Percentiles rank a stretch among this genome's conserved stretches.
Conservation (phyloP, 495 filamentous ascomycete genomes). For the Hyphodiscus hymeniophilus region DNA sequence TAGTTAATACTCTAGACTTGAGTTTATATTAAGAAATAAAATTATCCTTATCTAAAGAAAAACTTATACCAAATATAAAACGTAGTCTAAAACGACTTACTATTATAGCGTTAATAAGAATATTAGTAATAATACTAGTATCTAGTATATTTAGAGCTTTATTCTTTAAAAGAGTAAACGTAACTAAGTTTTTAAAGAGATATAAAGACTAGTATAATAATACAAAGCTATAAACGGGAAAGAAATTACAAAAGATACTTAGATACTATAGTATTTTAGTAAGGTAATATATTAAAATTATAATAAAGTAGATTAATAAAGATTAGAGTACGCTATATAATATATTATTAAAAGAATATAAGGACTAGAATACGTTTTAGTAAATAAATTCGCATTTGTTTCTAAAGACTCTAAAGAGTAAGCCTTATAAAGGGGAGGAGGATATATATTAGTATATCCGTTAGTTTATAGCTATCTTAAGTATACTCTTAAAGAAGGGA, state of each 20-base stretch:
- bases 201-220: not conserved
- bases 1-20: no score
- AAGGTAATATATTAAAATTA: not conserved
- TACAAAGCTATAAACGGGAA: not conserved
- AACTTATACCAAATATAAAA: not conserved
- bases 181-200: not conserved
- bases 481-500: not conserved
- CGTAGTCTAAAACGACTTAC: not conserved
- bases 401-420: not conserved
- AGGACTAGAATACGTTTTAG: not conserved
- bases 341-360: not conserved
- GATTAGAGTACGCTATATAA: not conserved
- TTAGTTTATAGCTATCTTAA: not conserved
- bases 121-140: not conserved
- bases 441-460: not conserved
- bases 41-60: not conserved
- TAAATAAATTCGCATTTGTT: not conserved
- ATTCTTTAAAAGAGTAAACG: not conserved
- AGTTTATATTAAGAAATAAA: not conserved
- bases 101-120: not conserved
- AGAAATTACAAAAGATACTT: not conserved
- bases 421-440: not conserved
- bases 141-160: not conserved
- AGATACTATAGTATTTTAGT: not conserved
- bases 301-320: not conserved